Conservation (phyloP, 129 eudicot species). For the Heracleum sosnowskyi region DNA sequence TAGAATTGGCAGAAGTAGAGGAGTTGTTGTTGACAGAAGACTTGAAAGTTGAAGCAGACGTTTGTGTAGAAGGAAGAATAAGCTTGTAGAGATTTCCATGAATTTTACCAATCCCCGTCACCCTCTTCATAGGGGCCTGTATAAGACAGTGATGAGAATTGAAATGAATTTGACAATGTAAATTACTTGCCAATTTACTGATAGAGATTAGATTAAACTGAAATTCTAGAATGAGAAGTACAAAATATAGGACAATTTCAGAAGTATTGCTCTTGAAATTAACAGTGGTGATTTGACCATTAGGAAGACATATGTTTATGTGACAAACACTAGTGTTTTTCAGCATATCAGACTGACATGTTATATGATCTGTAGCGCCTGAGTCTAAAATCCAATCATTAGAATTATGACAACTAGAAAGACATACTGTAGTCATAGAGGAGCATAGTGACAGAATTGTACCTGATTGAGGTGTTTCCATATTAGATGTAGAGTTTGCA, state of each 20-base stretch:
- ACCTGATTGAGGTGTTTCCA: too few relatives aligned
- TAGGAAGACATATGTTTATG: neutral
- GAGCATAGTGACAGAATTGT: fast-evolving
- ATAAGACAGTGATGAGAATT: too few relatives aligned
- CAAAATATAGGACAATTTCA: neutral
- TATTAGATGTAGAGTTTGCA: too few relatives aligned
- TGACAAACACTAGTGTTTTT: neutral
- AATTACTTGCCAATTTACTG: neutral
- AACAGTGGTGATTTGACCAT: neutral
- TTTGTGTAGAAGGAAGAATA: too few relatives aligned
- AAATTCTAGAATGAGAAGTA: too few relatives aligned
- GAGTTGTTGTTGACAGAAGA: too few relatives aligned
- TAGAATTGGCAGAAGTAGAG: too few relatives aligned
- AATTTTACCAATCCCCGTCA: too few relatives aligned
- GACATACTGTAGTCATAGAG: neutral
- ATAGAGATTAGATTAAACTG: neutral
- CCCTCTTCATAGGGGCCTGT: too few relatives aligned
- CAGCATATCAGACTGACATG: neutral
- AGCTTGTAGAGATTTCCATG: too few relatives aligned
- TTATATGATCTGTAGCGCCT: neutral
- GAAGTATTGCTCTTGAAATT: neutral
- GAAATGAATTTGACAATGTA: neutral
- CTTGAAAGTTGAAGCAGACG: too few relatives aligned
- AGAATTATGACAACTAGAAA: neutral
- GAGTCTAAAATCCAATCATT: neutral